phyloP scores from a whole-genome alignment of 495 filamentous ascomycete genomes.

The Annulohypoxylon moriforme region DNA sequence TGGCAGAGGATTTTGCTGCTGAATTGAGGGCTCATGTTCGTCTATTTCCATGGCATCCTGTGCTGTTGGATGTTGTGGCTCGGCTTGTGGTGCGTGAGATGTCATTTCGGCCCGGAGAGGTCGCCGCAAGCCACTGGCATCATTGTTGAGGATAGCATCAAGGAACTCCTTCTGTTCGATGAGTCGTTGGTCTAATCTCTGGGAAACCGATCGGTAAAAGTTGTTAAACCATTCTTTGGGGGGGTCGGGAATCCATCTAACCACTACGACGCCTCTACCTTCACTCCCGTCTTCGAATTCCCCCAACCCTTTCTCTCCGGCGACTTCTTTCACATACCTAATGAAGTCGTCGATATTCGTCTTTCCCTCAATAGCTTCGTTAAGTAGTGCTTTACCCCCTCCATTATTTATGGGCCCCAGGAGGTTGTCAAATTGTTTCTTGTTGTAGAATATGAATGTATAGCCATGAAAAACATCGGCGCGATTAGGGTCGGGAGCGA shows the following conservation, averaged over 20 bases:
- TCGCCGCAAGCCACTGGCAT: slow-evolving; percentile 75
- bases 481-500: slow-evolving; percentile 74
- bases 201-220: slow-evolving; percentile 73
- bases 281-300: slow-evolving; percentile 70
- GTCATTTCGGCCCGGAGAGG: slow-evolving; percentile 63
- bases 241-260: slow-evolving; percentile 75
- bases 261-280: slow-evolving; percentile 78
- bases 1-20: slow-evolving; percentile 32
- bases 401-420: slow-evolving; percentile 79
- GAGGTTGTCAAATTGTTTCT: slow-evolving; percentile 81
- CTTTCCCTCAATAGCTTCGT: slow-evolving; percentile 67
- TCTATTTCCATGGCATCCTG: slow-evolving; percentile 53
- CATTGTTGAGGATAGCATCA: slow-evolving; percentile 83
- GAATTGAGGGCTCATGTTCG: slow-evolving; percentile 27
- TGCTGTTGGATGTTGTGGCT: slow-evolving; percentile 18
- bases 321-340: slow-evolving; percentile 76
- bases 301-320: slow-evolving; percentile 75
- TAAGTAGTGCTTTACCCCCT: slow-evolving; percentile 82
- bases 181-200: slow-evolving; percentile 78
- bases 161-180: slow-evolving; percentile 94
- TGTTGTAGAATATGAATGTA: slow-evolving; percentile 87
- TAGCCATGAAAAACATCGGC: slow-evolving; percentile 84
- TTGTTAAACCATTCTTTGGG: slow-evolving; percentile 76
- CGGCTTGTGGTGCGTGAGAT: slow-evolving; percentile 27
- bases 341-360: slow-evolving; percentile 83